Conservation (phyloP, 495 filamentous ascomycete species). For the Penicillium egyptiacum region DNA sequence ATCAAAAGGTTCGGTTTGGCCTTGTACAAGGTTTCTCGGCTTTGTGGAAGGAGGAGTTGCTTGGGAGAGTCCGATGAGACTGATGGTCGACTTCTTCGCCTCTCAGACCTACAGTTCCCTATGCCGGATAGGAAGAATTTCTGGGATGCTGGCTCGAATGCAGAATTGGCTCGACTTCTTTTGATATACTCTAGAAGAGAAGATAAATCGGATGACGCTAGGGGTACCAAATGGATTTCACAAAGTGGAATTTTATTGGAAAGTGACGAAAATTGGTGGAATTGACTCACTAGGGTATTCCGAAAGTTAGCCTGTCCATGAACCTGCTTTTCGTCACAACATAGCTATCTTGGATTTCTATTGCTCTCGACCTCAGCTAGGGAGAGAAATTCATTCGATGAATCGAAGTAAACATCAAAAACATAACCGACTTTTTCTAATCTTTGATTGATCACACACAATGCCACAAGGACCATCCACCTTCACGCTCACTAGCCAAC, state of each 20-base stretch:
- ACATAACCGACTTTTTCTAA: neutral
- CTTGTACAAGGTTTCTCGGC: neutral
- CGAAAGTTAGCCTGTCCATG: no score
- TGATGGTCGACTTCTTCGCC: neutral
- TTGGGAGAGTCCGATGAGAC: neutral
- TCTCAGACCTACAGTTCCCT: neutral
- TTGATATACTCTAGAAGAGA: neutral
- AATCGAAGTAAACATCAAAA: neutral
- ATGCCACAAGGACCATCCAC: neutral
- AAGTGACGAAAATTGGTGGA: neutral
- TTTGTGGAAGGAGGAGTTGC: neutral
- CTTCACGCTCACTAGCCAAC: neutral
- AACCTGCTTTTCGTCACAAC: no score
- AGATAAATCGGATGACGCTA: neutral
- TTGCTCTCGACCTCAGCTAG: neutral
- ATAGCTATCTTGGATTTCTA: no score
- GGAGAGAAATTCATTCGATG: neutral
- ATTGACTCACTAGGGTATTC: neutral
- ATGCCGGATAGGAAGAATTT: neutral
- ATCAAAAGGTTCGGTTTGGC: constrained; percentile 19
- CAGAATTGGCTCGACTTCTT: neutral
- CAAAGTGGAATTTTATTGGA: neutral
- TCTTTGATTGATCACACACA: neutral
- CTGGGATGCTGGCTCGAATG: neutral
- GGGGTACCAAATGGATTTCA: neutral